Base-by-base conservation (phyloP, 139 green algal species). In the Nannochloris sp. region DNA sequence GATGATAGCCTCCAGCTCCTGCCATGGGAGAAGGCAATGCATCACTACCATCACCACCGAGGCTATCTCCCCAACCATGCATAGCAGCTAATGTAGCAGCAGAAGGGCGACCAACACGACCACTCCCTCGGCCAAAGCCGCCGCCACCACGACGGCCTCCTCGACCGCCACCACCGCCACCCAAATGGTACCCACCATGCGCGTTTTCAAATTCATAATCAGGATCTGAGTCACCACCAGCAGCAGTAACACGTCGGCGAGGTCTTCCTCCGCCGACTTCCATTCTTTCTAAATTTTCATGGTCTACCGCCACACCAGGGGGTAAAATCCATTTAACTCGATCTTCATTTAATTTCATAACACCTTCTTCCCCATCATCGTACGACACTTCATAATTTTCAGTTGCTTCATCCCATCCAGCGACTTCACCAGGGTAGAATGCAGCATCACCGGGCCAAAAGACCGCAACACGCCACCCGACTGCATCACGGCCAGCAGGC, bases 401-500 rank as follows among this genome's bases (percentile, higher is more conserved):
- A 3, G 48, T 71, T 31, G 59, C 63, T 23, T 45, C 29, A 47
- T 88, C 70, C 57, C 74, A 90, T 33, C 33, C 65, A 6, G 64
- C 60, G 4, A 88, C 33, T 51, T 79, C 69, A 2, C 73, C 79
- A 8, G 58, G 32, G 24, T 73, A 79, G 47, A 91, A 79, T 30
- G 37, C 48, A 8, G 53, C 66, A 25, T 90, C 82, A 12, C 82
- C 71, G 3, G 65, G 57, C 76, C 82, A 88, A 61, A 80, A 90
- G 10, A 92, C 82, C 4, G 54, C 74, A 5, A 92, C 61, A 4
- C 80, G 76, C 85, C 85, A 92, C 36, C 85, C 82, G 23, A 90
- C 45, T 0, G 80, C 85, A 9, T 46, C 65, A 27, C 37, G 32
- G 2, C 76, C 82, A 0, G 27, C 30, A 4, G 71, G 71, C 9